Evolutionary conservation across 305 asterid genomes (phyloP), one percentile per base, ranked within the genome.

Genomic region (Fraxinus sp.): DNA sequence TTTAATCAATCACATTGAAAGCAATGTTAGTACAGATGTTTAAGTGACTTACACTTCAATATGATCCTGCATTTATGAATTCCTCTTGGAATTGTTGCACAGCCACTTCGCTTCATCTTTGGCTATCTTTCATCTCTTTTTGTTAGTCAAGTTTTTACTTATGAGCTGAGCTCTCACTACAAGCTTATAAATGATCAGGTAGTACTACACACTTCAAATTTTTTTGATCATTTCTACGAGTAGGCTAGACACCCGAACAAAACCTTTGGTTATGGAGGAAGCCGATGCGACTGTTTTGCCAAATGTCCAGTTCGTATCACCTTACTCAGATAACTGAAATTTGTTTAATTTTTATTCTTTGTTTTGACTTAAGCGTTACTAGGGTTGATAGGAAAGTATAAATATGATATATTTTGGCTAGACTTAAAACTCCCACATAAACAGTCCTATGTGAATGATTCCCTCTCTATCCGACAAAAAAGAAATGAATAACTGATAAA

Each of bases 321-420:
- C 33, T 59, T 78, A 39, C 68, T 36, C 68, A n/a, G 66, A 55
- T 18, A 55, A 55, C 10, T 55, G 66, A 55, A 55, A 55, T 55
- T 55, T 55, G 26, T 55, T 55, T n/a, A 55, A 37, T 71, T 30
- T 71, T 30, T 30, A 7, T 71, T 71, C 30, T 71, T 70, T 37
- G 46, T 39, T 79, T 55, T 77, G 62, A 49, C 32, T 72, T 85
- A 39, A 43, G 76, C 79, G 10, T 35, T n/a, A 32, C 46, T n/a
- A 36, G 49, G 77, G 6, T 32, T 72, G 24, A 13, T 16, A 39
- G 76, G 24, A 71, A 52, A 32, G 24, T 14, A 71, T 14, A n/a
- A 32, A 7, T 71, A 71, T 32, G 39, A 71, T 71, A 71, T 32
- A 71, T 71, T 14, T 71, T 10, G 7, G n/a, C 73, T 66, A 64